These are phyloP conservation scores for Poa pratensis DNA, from an alignment of 176 grass and related monocot genomes.

Conservation along the genomic window DNA sequence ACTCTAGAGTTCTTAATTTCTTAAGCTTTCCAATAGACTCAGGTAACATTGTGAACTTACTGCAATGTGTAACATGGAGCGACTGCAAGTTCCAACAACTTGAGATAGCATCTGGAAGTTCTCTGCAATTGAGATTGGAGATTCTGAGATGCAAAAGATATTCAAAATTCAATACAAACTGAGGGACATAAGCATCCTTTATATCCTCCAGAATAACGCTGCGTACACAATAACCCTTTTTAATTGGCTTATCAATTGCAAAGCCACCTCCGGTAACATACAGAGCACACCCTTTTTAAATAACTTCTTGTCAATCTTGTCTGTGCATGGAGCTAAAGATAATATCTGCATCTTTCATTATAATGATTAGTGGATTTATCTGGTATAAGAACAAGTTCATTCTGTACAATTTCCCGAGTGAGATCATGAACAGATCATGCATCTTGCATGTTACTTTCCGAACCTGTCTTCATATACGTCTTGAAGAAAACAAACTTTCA, in stretches of 20 bases:
- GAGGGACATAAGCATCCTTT: not conserved
- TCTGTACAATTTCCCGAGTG: not conserved
- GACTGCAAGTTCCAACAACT: conserved; percentile 17
- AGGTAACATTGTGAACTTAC: not conserved
- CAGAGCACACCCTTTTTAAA: not conserved
- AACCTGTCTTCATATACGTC: not conserved
- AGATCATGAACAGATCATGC: conserved; percentile 1
- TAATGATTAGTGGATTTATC: not conserved
- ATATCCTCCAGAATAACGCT: not conserved
- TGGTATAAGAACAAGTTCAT: not conserved
- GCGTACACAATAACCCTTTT: not conserved
- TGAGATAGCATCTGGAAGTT: conserved; percentile 7
- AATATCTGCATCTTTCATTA: not conserved
- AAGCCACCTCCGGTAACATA: not conserved
- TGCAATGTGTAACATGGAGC: not conserved
- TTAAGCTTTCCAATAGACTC: not conserved
- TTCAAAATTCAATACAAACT: not conserved
- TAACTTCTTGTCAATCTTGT: not conserved
- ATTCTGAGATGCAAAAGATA: conserved; percentile 9
- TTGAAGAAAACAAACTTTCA: not conserved
- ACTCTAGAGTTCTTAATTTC: conserved; percentile 25
- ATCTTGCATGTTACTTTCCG: not conserved
- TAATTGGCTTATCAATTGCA: not conserved
- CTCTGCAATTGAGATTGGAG: not conserved
- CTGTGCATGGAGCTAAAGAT: not conserved